Evolutionary conservation across 768 basidiomycete species (phyloP).

Genomic region (Pleurotus pulmonarius): DNA sequence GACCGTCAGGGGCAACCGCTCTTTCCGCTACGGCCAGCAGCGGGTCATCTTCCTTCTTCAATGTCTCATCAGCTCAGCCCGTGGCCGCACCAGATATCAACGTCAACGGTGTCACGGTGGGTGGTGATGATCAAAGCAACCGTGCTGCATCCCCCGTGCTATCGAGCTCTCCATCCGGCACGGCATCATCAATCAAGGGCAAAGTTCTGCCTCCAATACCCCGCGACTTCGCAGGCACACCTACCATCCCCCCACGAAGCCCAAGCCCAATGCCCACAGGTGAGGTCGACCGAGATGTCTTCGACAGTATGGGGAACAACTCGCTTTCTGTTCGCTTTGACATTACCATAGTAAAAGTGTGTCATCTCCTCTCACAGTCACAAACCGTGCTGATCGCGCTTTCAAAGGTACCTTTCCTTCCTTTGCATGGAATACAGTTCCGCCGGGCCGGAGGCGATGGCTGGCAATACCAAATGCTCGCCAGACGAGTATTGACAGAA

Average conservation of each 20-base stretch:
- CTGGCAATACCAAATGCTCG: constrained; percentile 98
- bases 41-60: constrained; percentile 84
- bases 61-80: constrained; percentile 49
- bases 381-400: constrained; percentile 8
- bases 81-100: constrained; percentile 11
- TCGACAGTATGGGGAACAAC: constrained; percentile 72
- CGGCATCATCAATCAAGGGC: constrained; percentile 45
- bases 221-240: constrained; percentile 48
- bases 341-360: constrained; percentile 94
- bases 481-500: constrained; percentile 81
- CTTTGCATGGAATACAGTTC: constrained; percentile 94
- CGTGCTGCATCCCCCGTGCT: constrained; percentile 1
- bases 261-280: constrained; percentile 59
- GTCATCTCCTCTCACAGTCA: constrained; percentile 18
- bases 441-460: constrained; percentile 85
- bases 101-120: constrained; percentile 16
- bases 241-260: constrained; percentile 30
- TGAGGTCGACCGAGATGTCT: constrained; percentile 62
- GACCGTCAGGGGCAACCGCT: constrained; percentile 42
- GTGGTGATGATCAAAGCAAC: constrained; percentile 12
- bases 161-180: constrained; percentile 30
- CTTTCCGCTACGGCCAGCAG: constrained; percentile 68
- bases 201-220: constrained; percentile 81
- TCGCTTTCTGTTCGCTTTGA: constrained; percentile 91
- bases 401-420: constrained; percentile 83